Evolutionary conservation across 805 yeast genomes (phyloP).

Genomic region (Saccharomycopsis javanensis): DNA sequence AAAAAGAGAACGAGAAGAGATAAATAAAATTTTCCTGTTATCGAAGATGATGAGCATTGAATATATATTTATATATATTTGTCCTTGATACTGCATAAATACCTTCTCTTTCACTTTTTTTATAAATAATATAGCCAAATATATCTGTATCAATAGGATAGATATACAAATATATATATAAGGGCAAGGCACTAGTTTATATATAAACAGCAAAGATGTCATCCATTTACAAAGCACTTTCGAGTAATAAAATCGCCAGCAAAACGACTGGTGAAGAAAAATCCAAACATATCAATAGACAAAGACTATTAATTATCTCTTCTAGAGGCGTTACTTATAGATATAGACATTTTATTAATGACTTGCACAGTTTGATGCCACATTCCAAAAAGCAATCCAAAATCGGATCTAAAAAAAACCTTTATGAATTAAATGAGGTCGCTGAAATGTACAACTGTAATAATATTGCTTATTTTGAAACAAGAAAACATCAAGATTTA

Average conservation of each 20-base stretch:
- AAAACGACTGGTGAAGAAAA: slow-evolving; percentile 27
- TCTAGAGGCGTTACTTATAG: slow-evolving; percentile 93
- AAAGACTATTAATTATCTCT: slow-evolving; percentile 78
- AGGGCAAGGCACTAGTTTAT: no score
- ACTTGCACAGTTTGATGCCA: slow-evolving; percentile 70
- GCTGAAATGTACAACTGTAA: slow-evolving; percentile 97
- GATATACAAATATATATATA: background rate
- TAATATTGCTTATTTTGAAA: slow-evolving; percentile 86
- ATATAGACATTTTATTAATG: slow-evolving; percentile 88
- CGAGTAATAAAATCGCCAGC: slow-evolving; percentile 30
- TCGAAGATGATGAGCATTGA: no score
- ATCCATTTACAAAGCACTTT: slow-evolving; percentile 58
- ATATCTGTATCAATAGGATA: no score
- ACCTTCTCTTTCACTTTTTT: no score
- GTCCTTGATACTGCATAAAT: no score
- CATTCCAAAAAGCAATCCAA: slow-evolving; percentile 96
- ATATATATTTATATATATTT: no score
- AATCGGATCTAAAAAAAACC: slow-evolving; percentile 83
- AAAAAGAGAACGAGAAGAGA: background rate
- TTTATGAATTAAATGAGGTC: slow-evolving; percentile 83
- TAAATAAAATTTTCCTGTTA: background rate
- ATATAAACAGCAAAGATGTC: no score
- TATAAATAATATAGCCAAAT: no score
- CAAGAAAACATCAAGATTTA: slow-evolving; percentile 91
- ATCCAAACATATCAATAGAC: slow-evolving; percentile 66